Percentiles rank a stretch among this genome's conserved stretches.
These are phyloP conservation scores for Penicillium aurantiogriseum DNA, from an alignment of 2,329 filamentous ascomycete species.

Conservation along the genomic window DNA sequence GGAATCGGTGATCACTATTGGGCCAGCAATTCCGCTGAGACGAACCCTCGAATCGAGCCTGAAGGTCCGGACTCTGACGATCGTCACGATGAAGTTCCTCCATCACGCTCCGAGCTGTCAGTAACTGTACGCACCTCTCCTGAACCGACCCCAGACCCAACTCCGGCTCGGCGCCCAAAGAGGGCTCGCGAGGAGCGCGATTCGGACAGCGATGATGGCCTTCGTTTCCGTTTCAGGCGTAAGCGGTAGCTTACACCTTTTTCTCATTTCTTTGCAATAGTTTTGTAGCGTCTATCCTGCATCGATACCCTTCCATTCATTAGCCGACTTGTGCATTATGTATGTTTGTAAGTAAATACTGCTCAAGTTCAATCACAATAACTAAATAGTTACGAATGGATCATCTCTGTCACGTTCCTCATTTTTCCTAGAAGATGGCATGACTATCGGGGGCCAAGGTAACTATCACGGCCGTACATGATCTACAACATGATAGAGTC, in stretches of 20 bases:
- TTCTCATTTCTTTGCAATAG: background rate
- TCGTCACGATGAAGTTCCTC: conserved; percentile 3
- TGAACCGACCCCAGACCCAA: conserved; percentile 21
- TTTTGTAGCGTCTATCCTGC: conserved; percentile 11
- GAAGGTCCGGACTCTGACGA: conserved; percentile 22
- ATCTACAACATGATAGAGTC: background rate
- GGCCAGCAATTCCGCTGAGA: conserved; percentile 39
- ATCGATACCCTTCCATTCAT: conserved; percentile 15
- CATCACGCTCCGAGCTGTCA: conserved; percentile 13
- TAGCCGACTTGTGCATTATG: background rate
- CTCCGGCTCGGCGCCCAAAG: conserved; percentile 30
- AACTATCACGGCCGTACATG: background rate
- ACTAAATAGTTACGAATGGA: background rate
- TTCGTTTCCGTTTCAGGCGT: conserved; percentile 56
- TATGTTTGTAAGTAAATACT: background rate
- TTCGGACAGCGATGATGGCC: conserved; percentile 58
- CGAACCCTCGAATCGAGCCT: conserved; percentile 8
- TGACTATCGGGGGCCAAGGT: no score
- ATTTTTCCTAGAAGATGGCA: background rate
- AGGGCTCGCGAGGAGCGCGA: conserved; percentile 41
- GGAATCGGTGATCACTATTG: conserved; percentile 77
- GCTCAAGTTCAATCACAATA: background rate
- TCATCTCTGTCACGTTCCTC: background rate
- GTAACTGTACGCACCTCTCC: conserved; percentile 9
- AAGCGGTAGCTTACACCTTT: conserved; percentile 30